Conservation (phyloP, 345 rosid genomes). For the Citrus glauca region DNA sequence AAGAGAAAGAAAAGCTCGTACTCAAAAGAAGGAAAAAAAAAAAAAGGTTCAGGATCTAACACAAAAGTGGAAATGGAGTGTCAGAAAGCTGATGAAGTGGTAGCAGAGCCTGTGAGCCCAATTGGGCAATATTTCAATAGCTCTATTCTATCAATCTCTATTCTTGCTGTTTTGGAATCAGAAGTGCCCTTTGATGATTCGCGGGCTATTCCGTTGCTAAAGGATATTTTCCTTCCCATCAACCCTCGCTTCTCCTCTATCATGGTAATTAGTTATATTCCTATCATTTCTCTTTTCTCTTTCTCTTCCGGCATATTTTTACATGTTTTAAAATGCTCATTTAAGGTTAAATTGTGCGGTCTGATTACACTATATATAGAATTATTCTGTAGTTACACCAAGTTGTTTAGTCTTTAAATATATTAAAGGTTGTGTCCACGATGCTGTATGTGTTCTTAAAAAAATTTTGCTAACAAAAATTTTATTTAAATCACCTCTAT, state of each 20-base stretch:
- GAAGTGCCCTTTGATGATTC: conserved; percentile 34
- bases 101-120: conserved; percentile 37
- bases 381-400: too few species aligned
- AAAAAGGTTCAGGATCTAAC: too few species aligned
- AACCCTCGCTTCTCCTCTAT: conserved; percentile 48
- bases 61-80: background rate
- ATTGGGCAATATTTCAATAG: conserved; percentile 34
- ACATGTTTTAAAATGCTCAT: background rate
- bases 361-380: too few species aligned
- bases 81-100: conserved; percentile 6
- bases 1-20: too few species aligned
- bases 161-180: conserved; percentile 27
- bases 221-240: conserved; percentile 36
- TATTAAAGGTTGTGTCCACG: too few species aligned
- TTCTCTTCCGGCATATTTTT: background rate
- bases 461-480: too few species aligned
- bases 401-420: too few species aligned
- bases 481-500: too few species aligned
- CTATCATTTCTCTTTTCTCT: background rate
- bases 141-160: conserved; percentile 22
- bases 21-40: too few species aligned
- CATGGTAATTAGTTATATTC: conserved; percentile 23
- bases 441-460: too few species aligned
- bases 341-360: background rate
- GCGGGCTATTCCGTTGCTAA: conserved; percentile 6